Evolutionary conservation across 2,329 filamentous ascomycete species (phyloP).

Genomic region (Stachybotrys chartarum): DNA sequence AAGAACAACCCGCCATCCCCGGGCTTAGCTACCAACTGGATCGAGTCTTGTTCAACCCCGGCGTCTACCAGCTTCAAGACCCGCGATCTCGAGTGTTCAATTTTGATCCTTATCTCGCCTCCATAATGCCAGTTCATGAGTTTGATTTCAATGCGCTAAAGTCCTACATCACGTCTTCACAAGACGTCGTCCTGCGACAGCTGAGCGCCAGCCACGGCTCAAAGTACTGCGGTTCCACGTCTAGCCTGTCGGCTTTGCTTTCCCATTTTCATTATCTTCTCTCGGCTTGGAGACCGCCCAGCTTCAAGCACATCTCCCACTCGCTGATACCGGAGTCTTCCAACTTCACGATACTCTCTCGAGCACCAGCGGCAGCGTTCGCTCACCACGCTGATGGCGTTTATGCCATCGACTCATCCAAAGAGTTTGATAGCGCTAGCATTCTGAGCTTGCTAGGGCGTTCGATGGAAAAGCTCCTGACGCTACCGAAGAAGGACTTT

Average conservation of each 20-base stretch:
- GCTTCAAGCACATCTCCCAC: slow-evolving; percentile 58
- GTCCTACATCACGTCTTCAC: slow-evolving; percentile 85
- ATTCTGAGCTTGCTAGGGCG: slow-evolving; percentile 88
- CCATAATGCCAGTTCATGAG: slow-evolving; percentile 86
- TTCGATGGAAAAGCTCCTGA: slow-evolving; percentile 93
- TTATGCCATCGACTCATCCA: slow-evolving; percentile 95
- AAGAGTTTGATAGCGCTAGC: slow-evolving; percentile 78
- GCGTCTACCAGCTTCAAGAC: slow-evolving; percentile 88
- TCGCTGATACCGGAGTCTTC: slow-evolving; percentile 54
- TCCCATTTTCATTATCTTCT: slow-evolving; percentile 90
- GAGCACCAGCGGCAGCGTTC: slow-evolving; percentile 73
- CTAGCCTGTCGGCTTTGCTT: slow-evolving; percentile 85
- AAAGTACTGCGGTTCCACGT: slow-evolving; percentile 91
- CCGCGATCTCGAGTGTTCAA: slow-evolving; percentile 84
- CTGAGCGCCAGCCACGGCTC: slow-evolving; percentile 60
- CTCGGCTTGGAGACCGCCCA: slow-evolving; percentile 72
- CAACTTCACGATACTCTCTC: slow-evolving; percentile 65
- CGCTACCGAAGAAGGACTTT: slow-evolving; percentile 72
- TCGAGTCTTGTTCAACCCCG: slow-evolving; percentile 89
- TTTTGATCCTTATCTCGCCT: slow-evolving; percentile 89
- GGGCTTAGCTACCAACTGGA: slow-evolving; percentile 68
- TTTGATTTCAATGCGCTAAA: slow-evolving; percentile 88
- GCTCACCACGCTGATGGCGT: slow-evolving; percentile 74
- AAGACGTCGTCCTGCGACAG: slow-evolving; percentile 63
- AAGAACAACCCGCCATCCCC: slow-evolving; percentile 39